Evolutionary conservation across 78 protist species (phyloP), one percentile per base, ranked within the genome.

Genomic region (Dictyostelium intermedium): DNA sequence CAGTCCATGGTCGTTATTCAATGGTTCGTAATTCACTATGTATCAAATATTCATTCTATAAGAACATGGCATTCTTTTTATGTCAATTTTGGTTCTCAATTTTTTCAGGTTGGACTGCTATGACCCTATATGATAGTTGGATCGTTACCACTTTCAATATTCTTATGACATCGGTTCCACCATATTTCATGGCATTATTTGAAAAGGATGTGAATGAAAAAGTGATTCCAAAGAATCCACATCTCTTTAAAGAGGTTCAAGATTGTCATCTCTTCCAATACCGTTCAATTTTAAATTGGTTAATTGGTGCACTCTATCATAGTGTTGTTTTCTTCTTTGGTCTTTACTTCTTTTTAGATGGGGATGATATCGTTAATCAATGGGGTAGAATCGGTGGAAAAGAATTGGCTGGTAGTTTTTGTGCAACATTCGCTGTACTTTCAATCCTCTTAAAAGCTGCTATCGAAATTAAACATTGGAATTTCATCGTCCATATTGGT

Each of bases 1-100:
- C 84, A n/a, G 91, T 97, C n/a, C 99, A 98, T 73, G 99, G 99
- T 7, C 91, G 98, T 14, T 98, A 96, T 78, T 80, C 91, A 16
- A 84, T 78, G 69, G 35, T 86, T 39, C 92, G 98, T 20, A 91
- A 86, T 69, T 25, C 92, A 20, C n/a, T 27, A 2, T 70, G 97
- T 43, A 83, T 98, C 60, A 72, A 93, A 43, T 98, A 91, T 91
- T 96, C 96, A 23, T 95, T 98, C 92, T 98, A 98, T 91, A 98
- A 98, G 97, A 98, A 98, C 82, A 63, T 97, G 56, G 91, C 97
- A 23, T 84, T 87, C 91, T 78, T 84, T 70, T 20, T 96, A 9
- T 20, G 72, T 8, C 96, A 91, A 32, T 39, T 98, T 77, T 95
- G 83, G 94, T 97, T 86, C 83, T 37, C 91, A 10, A 72, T 91